Conservation (phyloP, 257 asterid genomes). For the Jacaranda mimosifolia region DNA sequence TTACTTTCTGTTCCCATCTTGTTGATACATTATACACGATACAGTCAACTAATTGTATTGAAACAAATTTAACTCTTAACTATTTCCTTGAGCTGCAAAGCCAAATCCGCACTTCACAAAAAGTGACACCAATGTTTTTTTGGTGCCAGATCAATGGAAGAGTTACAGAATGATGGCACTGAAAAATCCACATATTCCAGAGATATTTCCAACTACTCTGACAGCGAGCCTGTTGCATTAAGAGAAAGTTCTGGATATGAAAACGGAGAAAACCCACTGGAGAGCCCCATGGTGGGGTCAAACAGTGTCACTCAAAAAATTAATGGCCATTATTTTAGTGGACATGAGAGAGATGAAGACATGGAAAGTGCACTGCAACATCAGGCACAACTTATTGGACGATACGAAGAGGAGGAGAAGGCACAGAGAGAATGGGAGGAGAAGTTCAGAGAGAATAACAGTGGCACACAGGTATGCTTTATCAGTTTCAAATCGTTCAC, state of each 20-base stretch:
- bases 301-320: conserved; percentile 40
- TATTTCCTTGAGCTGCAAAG: too few relatives aligned
- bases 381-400: conserved; percentile 65
- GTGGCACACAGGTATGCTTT: conserved; percentile 64
- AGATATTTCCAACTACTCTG: conserved; percentile 56
- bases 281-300: conserved; percentile 40
- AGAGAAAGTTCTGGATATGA: conserved; percentile 45
- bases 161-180: conserved; percentile 45
- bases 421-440: conserved; percentile 96
- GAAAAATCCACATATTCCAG: conserved; percentile 44
- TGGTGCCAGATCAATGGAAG: conserved; percentile 65
- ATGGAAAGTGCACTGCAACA: conserved; percentile 70
- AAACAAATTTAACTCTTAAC: neutral
- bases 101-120: neutral
- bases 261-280: conserved; percentile 45
- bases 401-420: conserved; percentile 77
- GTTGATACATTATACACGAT: neutral
- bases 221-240: conserved; percentile 40
- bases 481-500: conserved; percentile 11
- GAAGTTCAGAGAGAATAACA: conserved; percentile 70
- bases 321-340: conserved; percentile 41
- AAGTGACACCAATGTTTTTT: conserved; percentile 32
- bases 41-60: conserved; percentile 13
- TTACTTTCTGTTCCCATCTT: neutral
- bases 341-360: conserved; percentile 50